Conservation (phyloP, 2,329 filamentous ascomycete species). For the Fusarium siculi region DNA sequence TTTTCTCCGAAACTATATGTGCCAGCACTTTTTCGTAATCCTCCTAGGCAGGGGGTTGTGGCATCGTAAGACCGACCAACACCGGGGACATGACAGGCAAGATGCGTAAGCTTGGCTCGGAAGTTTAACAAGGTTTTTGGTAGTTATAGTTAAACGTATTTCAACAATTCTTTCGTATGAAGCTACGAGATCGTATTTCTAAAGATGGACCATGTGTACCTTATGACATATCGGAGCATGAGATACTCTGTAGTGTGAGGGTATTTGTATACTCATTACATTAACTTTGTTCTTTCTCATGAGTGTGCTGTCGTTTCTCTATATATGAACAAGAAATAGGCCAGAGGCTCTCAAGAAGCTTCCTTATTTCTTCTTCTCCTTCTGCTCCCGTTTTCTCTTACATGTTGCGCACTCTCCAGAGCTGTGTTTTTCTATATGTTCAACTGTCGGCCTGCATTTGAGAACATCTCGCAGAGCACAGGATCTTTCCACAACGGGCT, state of each 20-base stretch:
- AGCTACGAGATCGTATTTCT: rapidly evolving
- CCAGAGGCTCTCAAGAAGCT: rapidly evolving
- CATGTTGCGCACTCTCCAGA: neutral
- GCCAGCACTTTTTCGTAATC: no score
- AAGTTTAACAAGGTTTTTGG: neutral
- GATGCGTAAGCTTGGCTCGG: neutral
- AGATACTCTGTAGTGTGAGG: no score
- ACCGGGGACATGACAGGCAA: neutral
- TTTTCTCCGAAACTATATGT: neutral
- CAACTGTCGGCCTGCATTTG: neutral
- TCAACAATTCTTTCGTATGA: rapidly evolving
- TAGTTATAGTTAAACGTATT: rapidly evolving
- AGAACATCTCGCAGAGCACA: neutral
- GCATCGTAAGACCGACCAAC: neutral
- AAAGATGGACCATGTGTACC: neutral
- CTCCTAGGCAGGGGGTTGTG: rapidly evolving
- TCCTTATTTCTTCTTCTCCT: neutral
- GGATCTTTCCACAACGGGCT: rapidly evolving
- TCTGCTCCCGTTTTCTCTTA: neutral
- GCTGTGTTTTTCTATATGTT: neutral
- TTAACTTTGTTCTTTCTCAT: rapidly evolving
- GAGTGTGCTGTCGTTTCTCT: rapidly evolving
- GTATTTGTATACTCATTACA: rapidly evolving
- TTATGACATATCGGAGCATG: neutral
- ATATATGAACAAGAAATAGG: rapidly evolving